phyloP scores from a whole-genome alignment of 2,329 filamentous ascomycete genomes.

The Hypoxylon sp. region DNA sequence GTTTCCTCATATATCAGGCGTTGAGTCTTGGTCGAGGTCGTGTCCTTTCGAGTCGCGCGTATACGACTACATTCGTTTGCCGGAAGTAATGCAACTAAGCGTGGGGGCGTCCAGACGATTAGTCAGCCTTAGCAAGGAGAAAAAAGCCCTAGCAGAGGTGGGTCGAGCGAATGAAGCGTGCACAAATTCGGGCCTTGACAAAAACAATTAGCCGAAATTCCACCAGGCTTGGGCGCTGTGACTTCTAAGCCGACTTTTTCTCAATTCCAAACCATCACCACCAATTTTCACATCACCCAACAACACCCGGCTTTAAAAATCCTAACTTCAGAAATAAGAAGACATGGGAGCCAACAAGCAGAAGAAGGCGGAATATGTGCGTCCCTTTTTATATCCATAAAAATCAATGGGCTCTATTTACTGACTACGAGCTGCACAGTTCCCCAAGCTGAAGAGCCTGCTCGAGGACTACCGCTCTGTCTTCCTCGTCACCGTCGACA shows the following conservation, averaged over 20 bases:
- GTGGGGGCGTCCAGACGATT: conserved; percentile 4
- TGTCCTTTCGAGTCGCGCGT: not conserved
- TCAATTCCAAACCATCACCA: conserved; percentile 25
- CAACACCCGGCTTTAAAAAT: conserved; percentile 86
- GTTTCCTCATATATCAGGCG: conserved; percentile 4
- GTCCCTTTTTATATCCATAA: not conserved
- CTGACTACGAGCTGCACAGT: conserved; percentile 64
- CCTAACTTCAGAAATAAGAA: conserved; percentile 95
- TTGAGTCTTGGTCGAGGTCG: not conserved
- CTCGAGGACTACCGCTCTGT: conserved; percentile 96
- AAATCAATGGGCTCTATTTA: conserved; percentile 6
- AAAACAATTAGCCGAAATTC: conserved; percentile 40
- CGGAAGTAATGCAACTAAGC: not conserved
- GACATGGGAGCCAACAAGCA: conserved; percentile 97
- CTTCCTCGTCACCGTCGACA: conserved; percentile 98
- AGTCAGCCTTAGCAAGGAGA: not conserved
- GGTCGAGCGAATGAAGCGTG: conserved; percentile 1
- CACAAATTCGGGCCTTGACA: conserved; percentile 29
- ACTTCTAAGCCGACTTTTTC: conserved; percentile 19
- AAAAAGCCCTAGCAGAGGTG: conserved; percentile 32
- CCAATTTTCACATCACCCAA: conserved; percentile 29
- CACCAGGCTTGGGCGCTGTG: conserved; percentile 2
- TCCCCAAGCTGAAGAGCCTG: conserved; percentile 98
- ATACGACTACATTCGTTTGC: too few relatives aligned
- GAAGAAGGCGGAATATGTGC: conserved; percentile 76